Evolutionary conservation across 495 filamentous ascomycete genomes (phyloP).

Genomic region (Penicillium taxi): DNA sequence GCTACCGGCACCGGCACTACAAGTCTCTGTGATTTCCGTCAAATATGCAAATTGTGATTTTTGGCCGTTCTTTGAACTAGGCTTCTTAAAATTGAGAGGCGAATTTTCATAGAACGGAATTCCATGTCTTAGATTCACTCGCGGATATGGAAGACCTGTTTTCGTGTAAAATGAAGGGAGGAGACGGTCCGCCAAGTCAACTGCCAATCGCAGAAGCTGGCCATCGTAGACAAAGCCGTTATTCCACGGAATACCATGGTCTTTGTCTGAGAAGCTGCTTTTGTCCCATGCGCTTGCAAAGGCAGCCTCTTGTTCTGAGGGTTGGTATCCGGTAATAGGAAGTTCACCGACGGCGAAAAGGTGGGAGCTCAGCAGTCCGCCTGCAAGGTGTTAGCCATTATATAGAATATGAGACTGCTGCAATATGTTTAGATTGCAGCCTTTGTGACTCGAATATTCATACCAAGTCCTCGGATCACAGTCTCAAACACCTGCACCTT

Average conservation of each 20-base stretch:
- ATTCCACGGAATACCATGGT: constrained; percentile 57
- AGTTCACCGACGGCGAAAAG: constrained; percentile 84
- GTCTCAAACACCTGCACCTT: constrained; percentile 99
- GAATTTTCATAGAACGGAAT: constrained; percentile 86
- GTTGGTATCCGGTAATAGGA: constrained; percentile 70
- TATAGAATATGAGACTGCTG: too few species aligned
- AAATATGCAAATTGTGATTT: constrained; percentile 13
- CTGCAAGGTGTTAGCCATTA: constrained; percentile 14
- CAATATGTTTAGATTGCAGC: too few species aligned
- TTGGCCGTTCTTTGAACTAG: background rate
- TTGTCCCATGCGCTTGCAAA: constrained; percentile 38
- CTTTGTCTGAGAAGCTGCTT: constrained; percentile 20
- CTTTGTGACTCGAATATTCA: too few species aligned
- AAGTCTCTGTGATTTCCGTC: constrained; percentile 83
- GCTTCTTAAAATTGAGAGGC: constrained; percentile 49
- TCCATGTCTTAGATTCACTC: constrained; percentile 87
- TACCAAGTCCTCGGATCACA: constrained; percentile 81
- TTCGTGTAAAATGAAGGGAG: constrained; percentile 84
- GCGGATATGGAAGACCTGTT: constrained; percentile 88
- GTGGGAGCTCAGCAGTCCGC: constrained; percentile 86
- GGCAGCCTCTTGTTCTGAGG: constrained; percentile 27
- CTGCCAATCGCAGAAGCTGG: constrained; percentile 76
- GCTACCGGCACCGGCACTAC: constrained; percentile 91
- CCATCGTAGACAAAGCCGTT: constrained; percentile 81
- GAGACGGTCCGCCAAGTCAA: constrained; percentile 73